Evolutionary conservation across 768 basidiomycete genomes (phyloP), one percentile per base, ranked within the genome.

Genomic region (Mycena pura): DNA sequence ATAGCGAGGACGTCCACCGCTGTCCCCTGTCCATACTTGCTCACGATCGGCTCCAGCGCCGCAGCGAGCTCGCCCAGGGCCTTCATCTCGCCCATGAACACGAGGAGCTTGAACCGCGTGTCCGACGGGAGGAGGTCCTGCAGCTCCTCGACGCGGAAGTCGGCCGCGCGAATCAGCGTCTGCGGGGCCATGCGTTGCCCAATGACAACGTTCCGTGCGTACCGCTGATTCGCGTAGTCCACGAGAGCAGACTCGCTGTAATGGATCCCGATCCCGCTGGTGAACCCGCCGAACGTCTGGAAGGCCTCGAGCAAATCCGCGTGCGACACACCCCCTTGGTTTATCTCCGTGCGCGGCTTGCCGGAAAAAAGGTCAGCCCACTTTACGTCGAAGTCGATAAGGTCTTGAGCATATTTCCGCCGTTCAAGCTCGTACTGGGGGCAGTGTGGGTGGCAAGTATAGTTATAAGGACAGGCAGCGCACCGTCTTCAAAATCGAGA

Each of bases 361-460:
- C 84, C 84, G 21, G 89, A 90, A 70, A 90, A 90, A n/a, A 90
- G 74, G 14, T 78, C 77, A 8, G 88, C 80, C 61, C 86, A 89
- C 59, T 87, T 69, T 64, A 83, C 84, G 69, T 92, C 91, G 66
- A 90, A 91, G 47, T 82, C 66, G 58, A 92, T 92, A 59, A 93
- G 78, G 57, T 91, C 89, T 72, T 88, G 82, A 0, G 91, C 90
- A 59, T 84, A 89, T 64, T 82, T 83, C 49, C 83, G 80, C 25
- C 91, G 80, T 68, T 93, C 91, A 25, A 75, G 60, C 70, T 91
- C 87, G 69, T 91, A 91, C 89, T 90, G 53, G 1, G 38, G n/a
- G 40, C 11, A 45, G 21, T 46, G 32, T 61, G 45, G 45, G n/a
- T 36, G 27, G 21, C 14, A 22, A 24, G 3, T n/a, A n/a, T 49